Conservation (phyloP, 306 rosid genomes). For the Ziziphus jujuba region DNA sequence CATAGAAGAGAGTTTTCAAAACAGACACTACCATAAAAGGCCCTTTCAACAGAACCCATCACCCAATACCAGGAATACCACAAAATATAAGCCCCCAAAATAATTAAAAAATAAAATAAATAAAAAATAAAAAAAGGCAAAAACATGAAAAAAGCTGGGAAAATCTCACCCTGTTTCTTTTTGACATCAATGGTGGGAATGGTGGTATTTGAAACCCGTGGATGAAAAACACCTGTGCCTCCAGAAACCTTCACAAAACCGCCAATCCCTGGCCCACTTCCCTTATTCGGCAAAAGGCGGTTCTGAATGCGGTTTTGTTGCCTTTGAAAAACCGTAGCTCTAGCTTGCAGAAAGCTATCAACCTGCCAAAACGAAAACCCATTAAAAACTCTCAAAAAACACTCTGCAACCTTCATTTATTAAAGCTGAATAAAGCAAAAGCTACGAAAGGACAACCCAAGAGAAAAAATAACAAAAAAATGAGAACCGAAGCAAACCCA, state of each 20-base stretch:
- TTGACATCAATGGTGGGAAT: conserved; percentile 1
- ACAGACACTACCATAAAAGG: no score
- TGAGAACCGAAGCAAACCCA: neutral
- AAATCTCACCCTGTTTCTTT: conserved; percentile 23
- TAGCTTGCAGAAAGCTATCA: conserved; percentile 1
- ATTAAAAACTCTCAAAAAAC: no score
- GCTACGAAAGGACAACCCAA: conserved; percentile 8
- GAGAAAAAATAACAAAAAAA: neutral
- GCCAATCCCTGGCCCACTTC: conserved; percentile 7
- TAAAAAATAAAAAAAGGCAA: neutral
- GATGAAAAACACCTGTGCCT: conserved; percentile 36
- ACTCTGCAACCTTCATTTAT: neutral
- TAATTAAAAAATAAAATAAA: neutral
- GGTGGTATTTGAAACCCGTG: conserved; percentile 23
- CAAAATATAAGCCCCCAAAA: no score
- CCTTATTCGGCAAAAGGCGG: conserved; percentile 4
- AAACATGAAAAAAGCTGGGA: neutral
- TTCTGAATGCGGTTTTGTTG: conserved; percentile 6
- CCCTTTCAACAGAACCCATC: no score
- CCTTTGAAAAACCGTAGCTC: conserved; percentile 10
- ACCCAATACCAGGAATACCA: no score
- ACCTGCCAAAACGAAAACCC: conserved; percentile 12
- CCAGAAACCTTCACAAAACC: conserved; percentile 26
- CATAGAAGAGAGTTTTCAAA: no score
- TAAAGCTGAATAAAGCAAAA: conserved; percentile 10